A percentile compares a stretch with the other conserved stretches of the same genome.
These are phyloP conservation scores for Teratosphaeria destructans DNA, from an alignment of 2,329 filamentous ascomycete genomes.

Conservation along the genomic window DNA sequence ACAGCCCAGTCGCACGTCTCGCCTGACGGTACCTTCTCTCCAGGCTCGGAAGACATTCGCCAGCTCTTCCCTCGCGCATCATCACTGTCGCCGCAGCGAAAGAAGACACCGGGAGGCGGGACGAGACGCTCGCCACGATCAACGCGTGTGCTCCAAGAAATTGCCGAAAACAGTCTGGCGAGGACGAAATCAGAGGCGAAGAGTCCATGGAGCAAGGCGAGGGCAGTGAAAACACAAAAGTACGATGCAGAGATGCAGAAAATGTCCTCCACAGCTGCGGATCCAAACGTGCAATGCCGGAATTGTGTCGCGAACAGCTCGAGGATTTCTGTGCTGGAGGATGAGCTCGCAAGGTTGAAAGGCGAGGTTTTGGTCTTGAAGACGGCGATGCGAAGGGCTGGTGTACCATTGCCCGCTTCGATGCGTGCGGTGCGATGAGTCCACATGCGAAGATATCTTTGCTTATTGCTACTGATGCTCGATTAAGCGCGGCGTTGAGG, in stretches of 20 bases:
- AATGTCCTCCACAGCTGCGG: background rate
- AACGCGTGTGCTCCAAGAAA: conserved; percentile 2
- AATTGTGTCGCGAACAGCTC: background rate
- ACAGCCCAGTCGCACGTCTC: conserved; percentile 11
- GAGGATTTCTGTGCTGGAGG: conserved; percentile 12
- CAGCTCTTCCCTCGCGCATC: conserved; percentile 20
- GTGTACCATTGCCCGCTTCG: conserved; percentile 7
- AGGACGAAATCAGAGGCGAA: conserved; percentile 4
- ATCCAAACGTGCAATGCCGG: background rate
- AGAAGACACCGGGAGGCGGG: background rate
- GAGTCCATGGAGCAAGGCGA: conserved; percentile 15
- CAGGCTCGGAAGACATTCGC: conserved; percentile 15
- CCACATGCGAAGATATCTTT: conserved; percentile 7
- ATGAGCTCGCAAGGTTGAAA: conserved; percentile 18
- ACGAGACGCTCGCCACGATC: background rate
- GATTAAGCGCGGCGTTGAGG: background rate
- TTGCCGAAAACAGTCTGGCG: conserved; percentile 2
- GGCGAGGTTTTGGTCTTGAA: conserved; percentile 19
- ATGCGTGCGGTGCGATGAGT: background rate
- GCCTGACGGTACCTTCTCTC: conserved; percentile 9
- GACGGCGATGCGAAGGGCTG: conserved; percentile 15
- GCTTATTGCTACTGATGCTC: conserved; percentile 22
- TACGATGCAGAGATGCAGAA: too few species aligned
- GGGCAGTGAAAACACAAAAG: conserved; percentile 6
- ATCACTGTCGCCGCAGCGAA: conserved; percentile 12